A percentile compares a stretch with the other conserved stretches of the same genome.
Conservation (phyloP, 129 eudicot genomes). For the Artemisia tridentata region DNA sequence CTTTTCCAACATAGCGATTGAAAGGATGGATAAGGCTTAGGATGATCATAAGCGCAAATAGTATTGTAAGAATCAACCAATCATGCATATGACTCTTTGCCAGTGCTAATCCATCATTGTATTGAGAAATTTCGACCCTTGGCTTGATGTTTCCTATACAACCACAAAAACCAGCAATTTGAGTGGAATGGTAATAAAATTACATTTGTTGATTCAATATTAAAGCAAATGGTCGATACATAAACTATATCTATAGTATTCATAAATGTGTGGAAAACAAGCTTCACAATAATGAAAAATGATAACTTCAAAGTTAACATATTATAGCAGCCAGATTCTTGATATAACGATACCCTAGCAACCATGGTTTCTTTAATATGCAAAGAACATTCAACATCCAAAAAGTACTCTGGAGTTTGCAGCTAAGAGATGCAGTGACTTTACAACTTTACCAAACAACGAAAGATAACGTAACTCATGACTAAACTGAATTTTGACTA, state of each 20-base stretch:
- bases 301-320: no score
- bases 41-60: constrained; percentile 20
- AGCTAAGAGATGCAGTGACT: not conserved
- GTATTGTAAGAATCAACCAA: constrained; percentile 39
- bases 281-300: no score
- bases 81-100: constrained; percentile 43
- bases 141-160: not conserved
- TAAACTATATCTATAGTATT: not conserved
- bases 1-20: constrained; percentile 47
- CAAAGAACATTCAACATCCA: not conserved
- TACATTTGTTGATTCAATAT: not conserved
- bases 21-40: constrained; percentile 43
- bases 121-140: not conserved
- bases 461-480: not conserved
- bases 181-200: not conserved
- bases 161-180: not conserved
- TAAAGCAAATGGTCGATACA: not conserved
- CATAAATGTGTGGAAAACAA: no score
- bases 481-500: not conserved
- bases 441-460: not conserved
- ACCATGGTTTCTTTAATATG: not conserved
- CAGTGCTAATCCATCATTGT: constrained; percentile 30
- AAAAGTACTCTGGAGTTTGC: not conserved
- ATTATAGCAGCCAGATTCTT: no score
- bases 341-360: no score